A percentile compares a stretch with the other conserved stretches of the same genome.
Conservation (phyloP, 1,284 basidiomycete genomes). For the Cryptococcus sp. region DNA sequence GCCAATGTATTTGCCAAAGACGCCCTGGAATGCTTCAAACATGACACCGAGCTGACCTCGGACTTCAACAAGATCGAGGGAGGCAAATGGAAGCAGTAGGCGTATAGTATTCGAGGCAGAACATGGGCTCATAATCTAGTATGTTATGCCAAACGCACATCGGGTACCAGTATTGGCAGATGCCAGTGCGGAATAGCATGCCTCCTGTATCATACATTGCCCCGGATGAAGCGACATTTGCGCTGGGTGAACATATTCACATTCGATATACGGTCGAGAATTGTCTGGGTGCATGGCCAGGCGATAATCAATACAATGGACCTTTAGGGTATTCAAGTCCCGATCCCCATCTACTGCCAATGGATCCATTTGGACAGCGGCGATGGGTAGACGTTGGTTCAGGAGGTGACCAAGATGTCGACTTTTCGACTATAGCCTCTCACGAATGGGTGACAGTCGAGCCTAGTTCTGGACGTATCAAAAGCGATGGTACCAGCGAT, state of each 20-base stretch:
- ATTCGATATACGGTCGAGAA: constrained; percentile 61
- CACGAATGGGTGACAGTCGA: constrained; percentile 57
- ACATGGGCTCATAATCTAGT: constrained; percentile 43
- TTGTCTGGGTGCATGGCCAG: constrained; percentile 49
- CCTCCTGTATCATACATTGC: constrained; percentile 21
- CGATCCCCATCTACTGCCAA: constrained; percentile 51
- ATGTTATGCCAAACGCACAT: constrained; percentile 61
- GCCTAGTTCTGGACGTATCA: constrained; percentile 53
- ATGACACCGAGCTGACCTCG: constrained; percentile 24
- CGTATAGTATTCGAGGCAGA: background rate
- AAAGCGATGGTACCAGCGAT: constrained; percentile 51
- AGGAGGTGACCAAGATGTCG: constrained; percentile 59
- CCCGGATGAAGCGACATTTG: background rate
- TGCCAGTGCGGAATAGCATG: constrained; percentile 58
- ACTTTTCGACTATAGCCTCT: constrained; percentile 55
- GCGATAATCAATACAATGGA: constrained; percentile 48
- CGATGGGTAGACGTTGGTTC: constrained; percentile 61
- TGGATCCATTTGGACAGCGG: constrained; percentile 57
- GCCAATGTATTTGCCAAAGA: constrained; percentile 58
- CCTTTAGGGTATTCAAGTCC: constrained; percentile 54
- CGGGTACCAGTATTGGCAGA: constrained; percentile 58
- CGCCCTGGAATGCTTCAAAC: constrained; percentile 48
- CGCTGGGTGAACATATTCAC: constrained; percentile 50
- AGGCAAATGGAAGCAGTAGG: constrained; percentile 49
- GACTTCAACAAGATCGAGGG: constrained; percentile 59